Base-by-base conservation (phyloP, 371 early-diverging fungal genomes). In the Chytridium lagenaria region DNA sequence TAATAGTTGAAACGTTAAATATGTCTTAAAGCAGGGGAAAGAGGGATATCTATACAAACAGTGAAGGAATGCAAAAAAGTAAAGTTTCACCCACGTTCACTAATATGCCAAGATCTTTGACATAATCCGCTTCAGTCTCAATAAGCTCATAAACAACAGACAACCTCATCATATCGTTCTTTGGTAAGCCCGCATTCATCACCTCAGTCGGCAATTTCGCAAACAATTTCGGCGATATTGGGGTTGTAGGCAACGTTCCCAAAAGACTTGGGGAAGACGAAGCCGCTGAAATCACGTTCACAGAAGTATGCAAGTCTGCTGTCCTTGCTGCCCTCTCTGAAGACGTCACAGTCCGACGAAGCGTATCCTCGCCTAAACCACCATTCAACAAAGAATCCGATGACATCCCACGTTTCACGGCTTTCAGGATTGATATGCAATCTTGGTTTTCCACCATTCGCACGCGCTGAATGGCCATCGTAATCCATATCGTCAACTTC, bases 121-220 rank as follows among this genome's bases (percentile, higher is more conserved):
- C 78, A 72, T 84, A 86, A 67, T 86, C 87, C 57, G 78, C 68
- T 74, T 86, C 87, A 10, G 85, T 85, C 69, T 84, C 87, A 70
- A 86, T 82, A 37, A 86, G 67, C 75, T 86, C 87, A 69, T 86
- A 86, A n/a, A 86, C 80, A 19, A 77, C 85, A 28, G 76, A 77
- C 57, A 85, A 59, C 34, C 87, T 64, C 87, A 86, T 84, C 70
- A 84, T 31, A 72, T 86, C 87, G 28, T 70, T 59, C 67, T 84
- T 86, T n/a, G 80, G 74, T 50, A 86, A 37, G 28, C 73, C 69
- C 3, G 84, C 72, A 36, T 71, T 68, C 55, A 74, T 23, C 19
- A 86, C 76, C 67, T 82, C 80, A 49, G 71, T 64, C 0, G 87
- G 87, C 31, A 86, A 67, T 59, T 83, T 83, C 23, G 82, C 55